Conservation (phyloP, 169 alveolate species). For the Perkinsus olseni region DNA sequence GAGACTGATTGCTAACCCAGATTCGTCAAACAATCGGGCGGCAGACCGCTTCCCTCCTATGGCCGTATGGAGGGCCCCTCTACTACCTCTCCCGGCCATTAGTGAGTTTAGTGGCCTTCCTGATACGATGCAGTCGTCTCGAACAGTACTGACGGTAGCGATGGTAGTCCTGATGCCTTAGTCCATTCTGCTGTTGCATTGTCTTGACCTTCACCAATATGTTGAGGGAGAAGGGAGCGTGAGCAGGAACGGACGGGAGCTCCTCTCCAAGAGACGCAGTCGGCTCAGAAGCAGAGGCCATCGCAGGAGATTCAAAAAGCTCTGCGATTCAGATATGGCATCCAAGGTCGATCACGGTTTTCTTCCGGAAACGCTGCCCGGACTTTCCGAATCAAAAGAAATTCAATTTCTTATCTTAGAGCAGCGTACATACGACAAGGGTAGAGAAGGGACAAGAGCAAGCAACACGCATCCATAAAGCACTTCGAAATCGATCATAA, state of each 20-base stretch:
- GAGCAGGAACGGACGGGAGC: background rate
- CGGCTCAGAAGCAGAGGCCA: background rate
- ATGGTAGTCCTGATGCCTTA: conserved; percentile 16
- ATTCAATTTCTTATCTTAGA: too few relatives aligned
- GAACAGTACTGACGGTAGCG: conserved; percentile 23
- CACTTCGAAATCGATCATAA: background rate
- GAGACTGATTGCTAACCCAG: too few relatives aligned
- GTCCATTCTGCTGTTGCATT: conserved; percentile 18
- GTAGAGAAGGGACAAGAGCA: background rate
- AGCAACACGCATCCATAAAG: background rate
- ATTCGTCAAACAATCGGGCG: too few relatives aligned
- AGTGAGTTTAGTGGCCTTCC: background rate
- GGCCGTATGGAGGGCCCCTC: too few relatives aligned
- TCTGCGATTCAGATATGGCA: background rate
- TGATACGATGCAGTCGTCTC: conserved; percentile 4
- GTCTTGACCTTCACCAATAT: background rate
- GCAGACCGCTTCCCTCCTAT: too few relatives aligned
- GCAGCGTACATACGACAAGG: too few relatives aligned
- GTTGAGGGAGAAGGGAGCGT: background rate
- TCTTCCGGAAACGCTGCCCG: too few relatives aligned
- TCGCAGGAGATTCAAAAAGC: background rate
- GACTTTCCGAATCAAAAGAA: too few relatives aligned
- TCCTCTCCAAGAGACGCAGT: background rate
- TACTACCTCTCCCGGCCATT: background rate
- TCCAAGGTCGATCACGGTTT: background rate